Percentiles rank a stretch among this genome's conserved stretches.
Evolutionary conservation across 2,329 filamentous ascomycete genomes (phyloP).

Genomic region (Epichloe gansuensis): DNA sequence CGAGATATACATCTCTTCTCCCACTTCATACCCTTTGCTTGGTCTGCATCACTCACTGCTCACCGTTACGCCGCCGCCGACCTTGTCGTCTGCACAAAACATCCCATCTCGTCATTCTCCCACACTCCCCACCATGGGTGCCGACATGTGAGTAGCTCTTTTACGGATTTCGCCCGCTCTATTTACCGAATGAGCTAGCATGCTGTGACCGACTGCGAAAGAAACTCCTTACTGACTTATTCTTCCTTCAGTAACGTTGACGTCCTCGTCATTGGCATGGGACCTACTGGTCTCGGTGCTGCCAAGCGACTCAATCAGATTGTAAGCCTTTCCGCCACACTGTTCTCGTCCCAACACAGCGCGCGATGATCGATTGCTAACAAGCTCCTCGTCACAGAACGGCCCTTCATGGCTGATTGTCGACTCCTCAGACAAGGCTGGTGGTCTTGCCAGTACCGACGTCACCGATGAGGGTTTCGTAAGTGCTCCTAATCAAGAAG

Average conservation of each 20-base stretch:
- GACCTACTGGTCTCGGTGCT: slow-evolving; percentile 92
- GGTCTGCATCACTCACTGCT: slow-evolving; percentile 5
- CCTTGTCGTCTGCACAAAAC: not conserved
- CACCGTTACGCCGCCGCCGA: slow-evolving; percentile 6
- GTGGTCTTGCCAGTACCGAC: slow-evolving; percentile 92
- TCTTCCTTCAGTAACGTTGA: slow-evolving; percentile 65
- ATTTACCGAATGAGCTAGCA: not conserved
- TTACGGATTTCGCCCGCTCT: not conserved
- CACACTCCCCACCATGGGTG: slow-evolving; percentile 25
- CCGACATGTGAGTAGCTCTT: slow-evolving; percentile 23
- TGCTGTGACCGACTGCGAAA: not conserved
- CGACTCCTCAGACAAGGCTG: slow-evolving; percentile 81
- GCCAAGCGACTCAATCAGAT: slow-evolving; percentile 96
- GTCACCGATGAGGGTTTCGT: slow-evolving; percentile 93
- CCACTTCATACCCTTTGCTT: not conserved
- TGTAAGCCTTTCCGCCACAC: slow-evolving; percentile 43
- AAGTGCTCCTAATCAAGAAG: slow-evolving; percentile 32
- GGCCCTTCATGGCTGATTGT: slow-evolving; percentile 92
- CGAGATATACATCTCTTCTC: slow-evolving; percentile 2
- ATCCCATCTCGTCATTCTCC: slow-evolving; percentile 3
- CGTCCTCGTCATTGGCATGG: slow-evolving; percentile 94
- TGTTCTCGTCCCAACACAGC: not conserved
- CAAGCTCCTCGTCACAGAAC: slow-evolving; percentile 41
- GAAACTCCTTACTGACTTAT: slow-evolving; percentile 9
- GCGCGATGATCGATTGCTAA: slow-evolving; percentile 13